Evolutionary conservation across 495 filamentous ascomycete species (phyloP).

Genomic region (Tuber indicum): DNA sequence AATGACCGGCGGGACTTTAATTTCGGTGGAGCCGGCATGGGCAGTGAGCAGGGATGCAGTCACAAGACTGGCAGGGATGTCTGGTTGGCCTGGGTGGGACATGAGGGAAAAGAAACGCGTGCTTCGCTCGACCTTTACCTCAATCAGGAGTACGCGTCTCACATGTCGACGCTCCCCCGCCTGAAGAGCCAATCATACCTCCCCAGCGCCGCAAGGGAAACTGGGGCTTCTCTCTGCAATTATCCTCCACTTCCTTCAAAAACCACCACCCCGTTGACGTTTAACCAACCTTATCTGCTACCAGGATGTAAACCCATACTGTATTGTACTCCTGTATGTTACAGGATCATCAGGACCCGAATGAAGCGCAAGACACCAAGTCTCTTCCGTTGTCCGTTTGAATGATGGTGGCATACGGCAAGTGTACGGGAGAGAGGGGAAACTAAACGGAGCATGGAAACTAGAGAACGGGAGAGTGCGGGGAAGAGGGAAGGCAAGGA

Average conservation of each 20-base stretch:
- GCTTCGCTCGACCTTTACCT: conserved; percentile 31
- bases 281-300: conserved; percentile 27
- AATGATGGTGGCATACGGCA: conserved; percentile 1
- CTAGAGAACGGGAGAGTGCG: conserved; percentile 1
- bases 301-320: neutral
- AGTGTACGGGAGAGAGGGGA: neutral
- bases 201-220: conserved; percentile 17
- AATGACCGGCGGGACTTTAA: conserved; percentile 32
- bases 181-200: conserved; percentile 23
- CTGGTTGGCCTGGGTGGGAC: conserved; percentile 29
- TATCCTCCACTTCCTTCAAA: conserved; percentile 30
- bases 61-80: conserved; percentile 33
- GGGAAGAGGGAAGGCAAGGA: neutral
- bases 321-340: no score
- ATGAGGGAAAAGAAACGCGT: conserved; percentile 29
- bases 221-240: conserved; percentile 29
- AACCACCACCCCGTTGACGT: conserved; percentile 11
- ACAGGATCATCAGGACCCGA: neutral
- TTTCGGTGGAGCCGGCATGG: conserved; percentile 39
- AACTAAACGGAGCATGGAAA: neutral
- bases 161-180: conserved; percentile 29
- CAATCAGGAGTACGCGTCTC: conserved; percentile 23
- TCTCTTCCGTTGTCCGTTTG: conserved; percentile 2
- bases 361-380: neutral
- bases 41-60: conserved; percentile 35